Base-by-base conservation (phyloP, 2,329 filamentous ascomycete genomes). In the Diatrype stigma region DNA sequence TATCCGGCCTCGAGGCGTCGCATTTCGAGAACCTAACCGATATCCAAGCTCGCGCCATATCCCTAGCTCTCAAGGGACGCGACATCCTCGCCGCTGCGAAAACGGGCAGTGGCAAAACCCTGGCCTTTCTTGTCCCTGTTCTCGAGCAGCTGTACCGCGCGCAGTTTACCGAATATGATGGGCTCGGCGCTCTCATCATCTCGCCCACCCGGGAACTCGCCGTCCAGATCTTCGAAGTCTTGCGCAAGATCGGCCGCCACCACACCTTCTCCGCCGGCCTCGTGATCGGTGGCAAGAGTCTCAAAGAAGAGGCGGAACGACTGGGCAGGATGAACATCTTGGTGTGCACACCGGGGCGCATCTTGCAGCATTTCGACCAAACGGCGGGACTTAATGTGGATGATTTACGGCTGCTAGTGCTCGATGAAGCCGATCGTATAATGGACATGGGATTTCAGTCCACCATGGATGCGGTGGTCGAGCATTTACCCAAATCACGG, bases 391-490 rank as follows among this genome's bases (percentile, higher is more conserved):
- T 99, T 65, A 90, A 93, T 57, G 88, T 93, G 56, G 87, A 94
- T 67, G 94, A 96, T 66, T 70, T 99, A 56, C 90, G 96, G 72
- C 89, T 99, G 67, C 75, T 99, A 47, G 92, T 99, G 0, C 76
- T 99, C 51, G 94, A 99, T 63, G 94, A 99, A 70, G 94, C 94
- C 2, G 94, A 99, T 69, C 84, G 94, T 37, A 96, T 96, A 64
- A 85, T 99, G 80, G 94, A 99, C 65, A 94, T 97, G 90, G 94
- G 94, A 5, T 99, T 99, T 68, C 87, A 96, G 69, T 77, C 79
- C 5, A 90, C 90, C 1, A 86, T 99, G 3, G 94, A 99, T 70
- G 94, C 94, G 0, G 88, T 99, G 47, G 73, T 99, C 26, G 91
- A 96, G 55, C 95, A 97, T 66, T 76, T 99, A 2, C 94, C 94